A percentile compares a stretch with the other conserved stretches of the same genome.
Conservation (phyloP, 495 filamentous ascomycete species). For the Aspergillus baeticus region DNA sequence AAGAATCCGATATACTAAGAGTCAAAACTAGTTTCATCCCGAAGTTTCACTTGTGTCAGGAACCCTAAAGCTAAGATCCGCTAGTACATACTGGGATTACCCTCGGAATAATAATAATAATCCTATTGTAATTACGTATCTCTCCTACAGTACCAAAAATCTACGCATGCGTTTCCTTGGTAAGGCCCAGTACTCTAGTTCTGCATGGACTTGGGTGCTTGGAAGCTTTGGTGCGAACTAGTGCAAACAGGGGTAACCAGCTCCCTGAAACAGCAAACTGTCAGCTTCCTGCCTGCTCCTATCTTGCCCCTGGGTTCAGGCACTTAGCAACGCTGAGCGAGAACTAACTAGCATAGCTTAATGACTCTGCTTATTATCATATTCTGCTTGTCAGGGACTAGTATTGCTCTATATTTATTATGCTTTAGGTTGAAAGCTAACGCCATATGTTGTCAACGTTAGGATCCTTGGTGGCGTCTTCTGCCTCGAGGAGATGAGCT, state of each 20-base stretch:
- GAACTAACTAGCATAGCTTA: not conserved
- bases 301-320: not conserved
- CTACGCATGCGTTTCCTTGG: too few species aligned
- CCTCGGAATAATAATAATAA: too few species aligned
- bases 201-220: not conserved
- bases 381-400: slow-evolving; percentile 6
- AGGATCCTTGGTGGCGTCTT: slow-evolving; percentile 9
- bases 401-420: not conserved
- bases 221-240: not conserved
- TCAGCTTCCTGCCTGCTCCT: not conserved
- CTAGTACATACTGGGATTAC: too few species aligned
- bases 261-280: not conserved
- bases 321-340: not conserved
- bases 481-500: slow-evolving; percentile 6
- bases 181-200: too few species aligned
- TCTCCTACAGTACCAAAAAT: too few species aligned
- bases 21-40: too few species aligned
- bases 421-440: slow-evolving; percentile 4
- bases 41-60: too few species aligned
- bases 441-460: not conserved
- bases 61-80: too few species aligned
- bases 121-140: too few species aligned
- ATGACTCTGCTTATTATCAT: slow-evolving; percentile 4
- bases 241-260: not conserved
- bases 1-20: too few species aligned